Base-by-base conservation (phyloP, 176 grass and related monocot genomes). In the Aegilops bicornis region DNA sequence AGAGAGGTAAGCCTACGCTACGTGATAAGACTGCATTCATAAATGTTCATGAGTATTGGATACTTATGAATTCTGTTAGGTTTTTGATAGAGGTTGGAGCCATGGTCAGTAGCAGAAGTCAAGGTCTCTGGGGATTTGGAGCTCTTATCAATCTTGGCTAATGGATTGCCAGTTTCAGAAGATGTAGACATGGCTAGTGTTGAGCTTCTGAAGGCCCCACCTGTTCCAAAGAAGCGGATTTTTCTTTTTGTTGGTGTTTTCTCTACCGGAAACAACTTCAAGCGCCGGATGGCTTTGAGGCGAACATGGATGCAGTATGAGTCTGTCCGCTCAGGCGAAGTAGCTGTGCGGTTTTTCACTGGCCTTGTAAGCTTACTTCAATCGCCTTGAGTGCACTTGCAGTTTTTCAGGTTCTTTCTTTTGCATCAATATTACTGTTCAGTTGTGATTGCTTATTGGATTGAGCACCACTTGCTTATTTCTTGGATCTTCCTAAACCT, bases 211-310 rank as follows among this genome's bases (percentile, higher is more conserved):
- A 91, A 90, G 85, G 89, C 95, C 43, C 93, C 91, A 29, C 59
- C 52, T 45, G 52, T 93, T 72, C 73, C 64, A 15, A 93, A 95
- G 87, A 95, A 90, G 69, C 78, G 59, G 15, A 61, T 90, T 36
- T 90, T 93, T 80, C 75, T 98, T 45, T 37, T 98, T 14, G 67
- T 98, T 79, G 95, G 95, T 15, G 85, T 95, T 86, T 95, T 95
- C 87, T 98, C 95, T 40, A 91, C 95, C 82, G 91, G 87, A 82
- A 98, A 95, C 84, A 98, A 98, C 90, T 98, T 98, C 80, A 93
- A 95, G 62, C 95, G 89, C 16, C 82, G 95, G 35, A 98, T 93
- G 93, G 93, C 93, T 47, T 74, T 98, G 76, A 92, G 95, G 78
- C 80, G 91, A 84, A 93, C 95, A 45, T 95, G 93, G 95, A 91